Base-by-base conservation (phyloP, 108 stramenopile species). In the Thalassiosira profunda region DNA sequence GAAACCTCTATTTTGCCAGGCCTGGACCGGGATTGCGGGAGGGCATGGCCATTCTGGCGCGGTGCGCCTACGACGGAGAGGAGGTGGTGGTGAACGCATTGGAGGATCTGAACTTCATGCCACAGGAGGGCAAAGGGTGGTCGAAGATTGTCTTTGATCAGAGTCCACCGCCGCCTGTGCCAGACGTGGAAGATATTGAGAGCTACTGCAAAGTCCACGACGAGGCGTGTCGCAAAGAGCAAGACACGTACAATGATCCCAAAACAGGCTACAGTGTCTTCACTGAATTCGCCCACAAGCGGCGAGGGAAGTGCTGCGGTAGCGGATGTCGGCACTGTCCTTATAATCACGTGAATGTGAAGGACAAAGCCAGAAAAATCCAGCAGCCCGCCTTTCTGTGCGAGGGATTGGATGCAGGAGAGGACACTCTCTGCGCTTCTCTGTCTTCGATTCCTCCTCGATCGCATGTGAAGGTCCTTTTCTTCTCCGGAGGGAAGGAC, bases 401-500 rank as follows among this genome's bases (percentile, higher is more conserved):
- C 73, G 81, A 78, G 45, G 72, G 67, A 10, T 42, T 12, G 43
- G 33, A 28, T 10, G 29, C 26, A 14, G 52, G 36, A 4, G 35
- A 40, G 1, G 42, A 49, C 21, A 18, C 23, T 38, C 23, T 65
- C 21, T 52, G 54, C 60, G 42, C 73, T 30, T n/a, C 63, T 1
- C 31, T 65, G 38, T 79, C 28, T 14, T 25, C 62, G 34, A 74
- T 79, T 33, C 72, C 69, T 5, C 67, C 64, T 12, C 46, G 34
- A 33, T 75, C 51, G 45, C 65, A 66, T 12, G 61, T 88, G 26
- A 85, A 84, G 38, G 84, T 97, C 11, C 60, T 97, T 21, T 97
- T 96, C 62, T 94, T 91, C 62, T 83, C 80, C 42, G 97, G 97
- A 5, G 97, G 97, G 43, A 97, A 97, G 56, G 97, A 97, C 69